Evolutionary conservation across 208 protist species (phyloP), one percentile per base, ranked within the genome.

Genomic region (Acanthamoeba quina): DNA sequence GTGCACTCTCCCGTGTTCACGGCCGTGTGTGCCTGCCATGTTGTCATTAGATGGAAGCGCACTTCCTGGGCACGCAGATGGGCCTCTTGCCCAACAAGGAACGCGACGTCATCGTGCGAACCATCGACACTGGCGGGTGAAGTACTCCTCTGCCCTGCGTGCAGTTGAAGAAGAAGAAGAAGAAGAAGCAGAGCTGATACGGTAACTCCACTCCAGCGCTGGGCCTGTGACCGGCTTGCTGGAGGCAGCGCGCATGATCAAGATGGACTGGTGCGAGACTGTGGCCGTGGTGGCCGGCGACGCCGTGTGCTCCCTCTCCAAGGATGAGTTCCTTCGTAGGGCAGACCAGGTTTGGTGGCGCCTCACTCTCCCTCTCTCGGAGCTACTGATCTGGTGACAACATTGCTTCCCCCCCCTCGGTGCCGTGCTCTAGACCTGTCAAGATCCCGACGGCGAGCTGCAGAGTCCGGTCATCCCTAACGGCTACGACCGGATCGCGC

Each of bases 401-500:
- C 52, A 0, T 64, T 11, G 26, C 26, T n/a, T 64, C 6, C 4
- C 21, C 26, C 58, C n/a, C n/a, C n/a, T n/a, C n/a, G n/a, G 15
- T 64, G 58, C 7, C 1, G 97, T 97, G 90, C 95, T 95, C 0
- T 90, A 96, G 7, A 96, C 97, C 56, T 83, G 88, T n/a, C 96
- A 95, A 80, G 94, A 97, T 83, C 95, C 94, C 13, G 95, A 94
- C 3, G 93, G 90, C 19, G 82, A 97, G 41, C 92, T 98, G 26
- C 52, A 94, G 26, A 94, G 95, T 83, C 97, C 97, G 29, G 90
- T 89, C 62, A 98, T 98, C 44, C 97, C 97, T 3, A 44, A 98
- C 90, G 96, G 97, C 41, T 98, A 98, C 80, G 97, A 98, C 94
- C 89, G 95, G 24, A 96, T 97, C 85, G 97, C 97, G 9, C 97